Percentiles rank a stretch among this genome's conserved stretches.
These are phyloP conservation scores for Auricularia heimuer DNA, from an alignment of 768 basidiomycete species.

Conservation along the genomic window DNA sequence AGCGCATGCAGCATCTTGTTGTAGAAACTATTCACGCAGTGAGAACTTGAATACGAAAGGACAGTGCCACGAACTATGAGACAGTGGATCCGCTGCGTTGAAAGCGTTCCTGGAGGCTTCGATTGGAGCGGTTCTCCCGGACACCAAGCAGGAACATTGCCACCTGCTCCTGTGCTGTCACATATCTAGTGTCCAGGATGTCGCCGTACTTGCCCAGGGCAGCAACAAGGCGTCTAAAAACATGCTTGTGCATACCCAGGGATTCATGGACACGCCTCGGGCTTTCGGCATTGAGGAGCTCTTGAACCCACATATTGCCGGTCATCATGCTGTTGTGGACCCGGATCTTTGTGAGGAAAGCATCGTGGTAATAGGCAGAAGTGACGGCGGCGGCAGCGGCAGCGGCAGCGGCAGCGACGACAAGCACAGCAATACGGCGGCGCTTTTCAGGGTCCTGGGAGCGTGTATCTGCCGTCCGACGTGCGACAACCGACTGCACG, in stretches of 20 bases:
- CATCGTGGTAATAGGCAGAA: not conserved
- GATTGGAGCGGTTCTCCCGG: constrained; percentile 18
- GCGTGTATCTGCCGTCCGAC: not conserved
- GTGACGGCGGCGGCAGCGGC: not conserved
- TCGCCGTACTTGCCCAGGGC: constrained; percentile 15
- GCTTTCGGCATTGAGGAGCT: constrained; percentile 17
- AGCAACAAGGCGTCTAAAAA: constrained; percentile 20
- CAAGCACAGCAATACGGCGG: not conserved
- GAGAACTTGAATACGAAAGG: not conserved
- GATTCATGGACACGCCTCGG: constrained; percentile 9
- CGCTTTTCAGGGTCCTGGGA: not conserved
- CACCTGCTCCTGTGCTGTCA: constrained; percentile 26
- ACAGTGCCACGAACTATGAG: constrained; percentile 19
- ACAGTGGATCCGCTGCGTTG: constrained; percentile 30
- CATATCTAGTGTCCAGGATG: constrained; percentile 14
- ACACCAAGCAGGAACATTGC: constrained; percentile 25
- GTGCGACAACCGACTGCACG: not conserved
- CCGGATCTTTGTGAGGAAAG: not conserved
- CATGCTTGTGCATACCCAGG: constrained; percentile 20
- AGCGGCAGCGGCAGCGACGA: not conserved
- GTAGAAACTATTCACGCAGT: constrained; percentile 7
- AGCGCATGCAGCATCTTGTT: constrained; percentile 14
- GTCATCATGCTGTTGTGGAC: constrained; percentile 15
- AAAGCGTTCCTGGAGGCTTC: constrained; percentile 26
- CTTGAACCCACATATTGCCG: constrained; percentile 16